These are phyloP conservation scores for Mycena filopes DNA, from an alignment of 768 basidiomycete genomes.

Conservation along the genomic window DNA sequence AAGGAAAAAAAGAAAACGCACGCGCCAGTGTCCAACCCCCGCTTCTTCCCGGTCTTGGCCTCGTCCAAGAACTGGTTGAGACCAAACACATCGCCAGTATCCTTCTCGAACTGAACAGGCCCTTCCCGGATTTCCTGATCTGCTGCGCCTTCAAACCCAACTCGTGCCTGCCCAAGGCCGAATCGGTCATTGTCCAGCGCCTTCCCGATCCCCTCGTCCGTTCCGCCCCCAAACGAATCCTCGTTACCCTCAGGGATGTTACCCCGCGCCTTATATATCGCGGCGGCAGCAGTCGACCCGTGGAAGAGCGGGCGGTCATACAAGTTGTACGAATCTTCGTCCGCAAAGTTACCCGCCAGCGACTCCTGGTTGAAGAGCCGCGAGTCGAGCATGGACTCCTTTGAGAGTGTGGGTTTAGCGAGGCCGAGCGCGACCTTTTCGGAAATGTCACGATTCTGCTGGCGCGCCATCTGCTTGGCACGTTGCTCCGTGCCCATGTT, in stretches of 20 bases:
- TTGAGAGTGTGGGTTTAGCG: slow-evolving; percentile 95
- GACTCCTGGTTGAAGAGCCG: slow-evolving; percentile 98
- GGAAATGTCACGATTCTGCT: slow-evolving; percentile 98
- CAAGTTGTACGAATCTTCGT: slow-evolving; percentile 93
- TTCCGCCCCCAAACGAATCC: slow-evolving; percentile 93
- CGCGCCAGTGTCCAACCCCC: slow-evolving; percentile 83
- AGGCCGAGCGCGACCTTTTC: slow-evolving; percentile 98
- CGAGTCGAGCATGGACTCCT: slow-evolving; percentile 97
- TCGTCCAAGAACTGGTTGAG: slow-evolving; percentile 97
- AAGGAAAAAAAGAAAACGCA: slow-evolving; percentile 48
- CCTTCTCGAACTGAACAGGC: slow-evolving; percentile 99
- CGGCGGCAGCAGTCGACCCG: slow-evolving; percentile 95
- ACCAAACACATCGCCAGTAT: slow-evolving; percentile 96
- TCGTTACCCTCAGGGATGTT: slow-evolving; percentile 88
- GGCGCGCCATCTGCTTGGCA: slow-evolving; percentile 93
- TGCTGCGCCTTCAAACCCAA: slow-evolving; percentile 92
- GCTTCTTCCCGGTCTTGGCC: slow-evolving; percentile 94
- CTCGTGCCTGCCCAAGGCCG: slow-evolving; percentile 81
- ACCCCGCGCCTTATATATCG: slow-evolving; percentile 97
- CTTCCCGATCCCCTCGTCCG: slow-evolving; percentile 92
- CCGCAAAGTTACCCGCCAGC: slow-evolving; percentile 81
- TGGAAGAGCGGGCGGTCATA: slow-evolving; percentile 97
- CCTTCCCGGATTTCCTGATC: slow-evolving; percentile 90
- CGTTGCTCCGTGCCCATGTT: slow-evolving; percentile 99
- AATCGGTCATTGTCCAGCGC: slow-evolving; percentile 96